phyloP scores from a whole-genome alignment of 805 yeast species.

The Ogataea dorogensis region DNA sequence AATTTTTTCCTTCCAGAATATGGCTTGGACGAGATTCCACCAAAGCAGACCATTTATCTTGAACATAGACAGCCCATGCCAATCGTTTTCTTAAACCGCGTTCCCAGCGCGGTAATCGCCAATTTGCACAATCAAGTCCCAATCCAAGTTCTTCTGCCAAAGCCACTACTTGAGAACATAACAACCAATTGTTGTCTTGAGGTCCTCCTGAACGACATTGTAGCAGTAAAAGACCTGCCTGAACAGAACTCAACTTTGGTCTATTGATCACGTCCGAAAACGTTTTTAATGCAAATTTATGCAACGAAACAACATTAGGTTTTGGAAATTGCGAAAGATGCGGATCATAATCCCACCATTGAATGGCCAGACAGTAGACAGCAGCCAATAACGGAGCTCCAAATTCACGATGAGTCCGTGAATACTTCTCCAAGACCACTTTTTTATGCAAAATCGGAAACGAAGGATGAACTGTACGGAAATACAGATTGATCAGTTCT shows the following conservation, averaged over 20 bases:
- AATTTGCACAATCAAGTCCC: slow-evolving; percentile 83
- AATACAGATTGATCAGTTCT: slow-evolving; percentile 72
- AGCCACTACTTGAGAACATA: slow-evolving; percentile 84
- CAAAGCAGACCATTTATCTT: slow-evolving; percentile 87
- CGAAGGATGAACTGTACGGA: slow-evolving; percentile 83
- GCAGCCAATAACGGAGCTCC: slow-evolving; percentile 90
- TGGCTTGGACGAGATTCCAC: slow-evolving; percentile 86
- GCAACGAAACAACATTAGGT: slow-evolving; percentile 71
- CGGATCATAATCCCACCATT: slow-evolving; percentile 93
- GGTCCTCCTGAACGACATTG: slow-evolving; percentile 52
- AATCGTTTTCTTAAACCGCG: slow-evolving; percentile 80
- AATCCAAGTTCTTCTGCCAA: slow-evolving; percentile 88
- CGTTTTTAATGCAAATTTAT: slow-evolving; percentile 62
- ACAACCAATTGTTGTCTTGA: slow-evolving; percentile 72
- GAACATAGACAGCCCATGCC: slow-evolving; percentile 94
- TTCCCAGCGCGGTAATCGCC: slow-evolving; percentile 97
- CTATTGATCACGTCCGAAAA: slow-evolving; percentile 74
- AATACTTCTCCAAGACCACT: slow-evolving; percentile 87
- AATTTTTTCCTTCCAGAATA: slow-evolving; percentile 64
- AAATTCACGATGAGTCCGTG: slow-evolving; percentile 87
- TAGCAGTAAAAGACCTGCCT: slow-evolving; percentile 76
- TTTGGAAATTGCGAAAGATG: slow-evolving; percentile 70
- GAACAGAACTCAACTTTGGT: slow-evolving; percentile 89
- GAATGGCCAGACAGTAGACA: slow-evolving; percentile 82
- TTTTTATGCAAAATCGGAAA: slow-evolving; percentile 89